Base-by-base conservation (phyloP, 2,329 filamentous ascomycete species). In the Sporothrix protearum region DNA sequence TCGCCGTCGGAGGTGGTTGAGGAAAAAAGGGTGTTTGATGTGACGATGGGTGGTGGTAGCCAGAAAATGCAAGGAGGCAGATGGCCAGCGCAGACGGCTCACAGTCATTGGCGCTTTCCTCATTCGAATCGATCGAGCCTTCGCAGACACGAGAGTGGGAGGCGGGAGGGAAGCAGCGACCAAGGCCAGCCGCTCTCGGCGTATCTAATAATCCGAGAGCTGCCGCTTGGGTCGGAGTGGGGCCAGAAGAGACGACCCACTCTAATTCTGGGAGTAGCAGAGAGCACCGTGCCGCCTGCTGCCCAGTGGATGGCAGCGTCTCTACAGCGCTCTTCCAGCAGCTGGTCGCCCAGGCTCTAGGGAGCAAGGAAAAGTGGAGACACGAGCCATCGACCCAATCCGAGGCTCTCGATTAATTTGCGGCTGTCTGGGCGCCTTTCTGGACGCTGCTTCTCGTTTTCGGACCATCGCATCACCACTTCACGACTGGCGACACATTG, bases 401-500 rank as follows among this genome's bases (percentile, higher is more conserved):
- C 74, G 72, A 73, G 42, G 68, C 73, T 70, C 33, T 68, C 53
- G 68, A 74, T 74, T 74, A 68, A 71, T 73, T 70, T 69, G 61
- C 71, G 63, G 67, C 36, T 25, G 10, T 57, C 36, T 45, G 55
- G 33, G 33, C 33, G 33, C 33, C 8, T n/a, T n/a, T n/a, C n/a
- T n/a, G n/a, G 33, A n/a, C 25, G 68, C 39, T 67, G 64, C 55
- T 57, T 47, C 25, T 33, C 16, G 51, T 59, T 64, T 71, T 33
- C 70, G 33, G 68, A 63, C 57, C 53, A 63, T 57, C 53, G 22
- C 71, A 51, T 28, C 66, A 42, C 42, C 42, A 47, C 30, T 19
- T 33, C 30, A 67, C 61, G 59, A 67, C 71, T n/a, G 63, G 28
- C 64, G n/a, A 61, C 69, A 8, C 16, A 22, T 33, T 14, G 55